Evolutionary conservation across 2,329 filamentous ascomycete species (phyloP).

Genomic region (Conoideocrella luteorostrata): DNA sequence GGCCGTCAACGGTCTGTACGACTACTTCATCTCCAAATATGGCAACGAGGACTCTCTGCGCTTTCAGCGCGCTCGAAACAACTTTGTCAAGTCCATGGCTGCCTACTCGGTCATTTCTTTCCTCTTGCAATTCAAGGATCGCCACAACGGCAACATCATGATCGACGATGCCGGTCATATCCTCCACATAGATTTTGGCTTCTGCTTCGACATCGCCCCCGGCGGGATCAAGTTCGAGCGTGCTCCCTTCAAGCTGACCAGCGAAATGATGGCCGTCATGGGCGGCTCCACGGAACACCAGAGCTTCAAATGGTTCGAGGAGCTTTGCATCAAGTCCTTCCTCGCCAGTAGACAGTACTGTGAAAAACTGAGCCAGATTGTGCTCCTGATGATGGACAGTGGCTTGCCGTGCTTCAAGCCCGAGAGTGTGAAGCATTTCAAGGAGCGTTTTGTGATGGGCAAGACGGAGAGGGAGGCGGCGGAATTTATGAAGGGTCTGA

Average conservation of each 20-base stretch:
- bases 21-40: conserved; percentile 97
- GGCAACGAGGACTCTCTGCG: conserved; percentile 90
- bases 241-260: conserved; percentile 94
- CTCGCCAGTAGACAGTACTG: conserved; percentile 79
- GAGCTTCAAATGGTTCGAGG: conserved; percentile 92
- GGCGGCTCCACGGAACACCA: conserved; percentile 79
- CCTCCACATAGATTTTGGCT: conserved; percentile 97
- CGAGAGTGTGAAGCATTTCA: conserved; percentile 87
- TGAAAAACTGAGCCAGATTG: conserved; percentile 83
- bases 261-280: conserved; percentile 99
- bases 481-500: conserved; percentile 84
- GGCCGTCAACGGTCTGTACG: conserved; percentile 94
- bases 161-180: conserved; percentile 96
- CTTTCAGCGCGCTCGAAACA: conserved; percentile 91
- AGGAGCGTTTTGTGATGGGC: conserved; percentile 86
- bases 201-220: conserved; percentile 98
- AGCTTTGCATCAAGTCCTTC: conserved; percentile 93
- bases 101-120: conserved; percentile 97
- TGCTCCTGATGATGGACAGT: conserved; percentile 91
- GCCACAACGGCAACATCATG: conserved; percentile 99
- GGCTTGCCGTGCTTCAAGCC: conserved; percentile 97
- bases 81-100: conserved; percentile 99
- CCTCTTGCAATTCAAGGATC: conserved; percentile 96
- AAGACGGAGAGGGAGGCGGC: conserved; percentile 89
- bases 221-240: conserved; percentile 97